Evolutionary conservation across 345 rosid species (phyloP).

Genomic region (Euphorbia tirucalli): DNA sequence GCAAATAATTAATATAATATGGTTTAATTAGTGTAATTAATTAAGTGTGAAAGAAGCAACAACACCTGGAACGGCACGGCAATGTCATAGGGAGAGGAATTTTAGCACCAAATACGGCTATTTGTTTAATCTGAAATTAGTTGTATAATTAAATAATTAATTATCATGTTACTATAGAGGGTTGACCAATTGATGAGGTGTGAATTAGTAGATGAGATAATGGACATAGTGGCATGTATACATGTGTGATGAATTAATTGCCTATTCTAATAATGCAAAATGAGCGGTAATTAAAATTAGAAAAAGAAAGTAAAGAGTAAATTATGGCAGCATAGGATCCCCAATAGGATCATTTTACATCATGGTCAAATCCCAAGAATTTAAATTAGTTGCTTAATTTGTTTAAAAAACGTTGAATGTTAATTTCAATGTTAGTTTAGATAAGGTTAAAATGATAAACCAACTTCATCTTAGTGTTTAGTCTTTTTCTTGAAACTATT

Average conservation of each 20-base stretch:
- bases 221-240: too few species aligned
- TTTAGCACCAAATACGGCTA: conserved; percentile 12
- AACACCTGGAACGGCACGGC: conserved; percentile 46
- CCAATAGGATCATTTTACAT: too few species aligned
- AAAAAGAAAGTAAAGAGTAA: too few species aligned
- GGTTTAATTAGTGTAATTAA: not conserved
- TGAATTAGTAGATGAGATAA: too few species aligned
- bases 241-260: too few species aligned
- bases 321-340: conserved; percentile 26
- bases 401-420: not conserved
- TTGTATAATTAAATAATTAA: not conserved
- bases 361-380: too few species aligned
- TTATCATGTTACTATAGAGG: not conserved
- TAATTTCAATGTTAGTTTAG: conserved; percentile 28
- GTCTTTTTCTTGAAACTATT: too few species aligned
- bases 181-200: not conserved
- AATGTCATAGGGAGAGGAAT: conserved; percentile 20
- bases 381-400: too few species aligned
- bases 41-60: conserved; percentile 10
- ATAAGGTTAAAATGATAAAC: conserved; percentile 13
- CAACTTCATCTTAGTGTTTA: too few species aligned
- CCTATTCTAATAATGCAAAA: too few species aligned
- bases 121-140: too few species aligned
- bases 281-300: too few species aligned
- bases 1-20: conserved; percentile 16